Evolutionary conservation across 2,329 filamentous ascomycete species (phyloP).

Genomic region (Aspergillus viridinutans): DNA sequence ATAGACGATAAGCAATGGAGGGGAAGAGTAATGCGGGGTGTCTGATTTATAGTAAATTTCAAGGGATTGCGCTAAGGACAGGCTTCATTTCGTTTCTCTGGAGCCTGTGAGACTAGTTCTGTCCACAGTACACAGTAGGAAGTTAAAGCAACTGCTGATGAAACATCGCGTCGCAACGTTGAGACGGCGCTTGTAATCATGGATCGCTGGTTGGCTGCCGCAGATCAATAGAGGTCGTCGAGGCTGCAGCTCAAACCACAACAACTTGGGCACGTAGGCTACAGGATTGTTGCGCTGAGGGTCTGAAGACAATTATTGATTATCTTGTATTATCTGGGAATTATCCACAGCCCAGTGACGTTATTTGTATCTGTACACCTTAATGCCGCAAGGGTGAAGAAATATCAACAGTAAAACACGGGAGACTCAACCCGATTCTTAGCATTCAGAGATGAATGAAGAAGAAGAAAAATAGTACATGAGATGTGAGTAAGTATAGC

Average conservation of each 20-base stretch:
- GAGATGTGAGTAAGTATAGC: neutral
- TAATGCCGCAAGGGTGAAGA: neutral
- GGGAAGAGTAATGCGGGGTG: neutral
- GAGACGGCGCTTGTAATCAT: neutral
- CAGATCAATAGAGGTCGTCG: no score
- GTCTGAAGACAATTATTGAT: neutral
- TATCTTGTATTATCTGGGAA: neutral
- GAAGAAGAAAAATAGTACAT: neutral
- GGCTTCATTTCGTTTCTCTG: neutral
- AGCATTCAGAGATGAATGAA: neutral
- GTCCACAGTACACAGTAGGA: neutral
- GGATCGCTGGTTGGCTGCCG: neutral
- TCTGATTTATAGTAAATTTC: neutral
- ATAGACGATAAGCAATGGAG: neutral
- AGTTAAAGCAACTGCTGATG: neutral
- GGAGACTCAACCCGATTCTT: neutral
- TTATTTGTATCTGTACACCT: neutral
- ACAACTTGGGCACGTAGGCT: no score
- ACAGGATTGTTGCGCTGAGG: no score
- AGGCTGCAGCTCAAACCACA: no score
- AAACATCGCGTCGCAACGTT: neutral
- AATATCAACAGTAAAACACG: neutral
- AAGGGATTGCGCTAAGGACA: neutral
- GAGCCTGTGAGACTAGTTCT: neutral
- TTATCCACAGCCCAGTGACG: neutral